Evolutionary conservation across 1,284 basidiomycete genomes (phyloP), one percentile per base, ranked within the genome.

Genomic region (Ustanciosporium gigantosporum): DNA sequence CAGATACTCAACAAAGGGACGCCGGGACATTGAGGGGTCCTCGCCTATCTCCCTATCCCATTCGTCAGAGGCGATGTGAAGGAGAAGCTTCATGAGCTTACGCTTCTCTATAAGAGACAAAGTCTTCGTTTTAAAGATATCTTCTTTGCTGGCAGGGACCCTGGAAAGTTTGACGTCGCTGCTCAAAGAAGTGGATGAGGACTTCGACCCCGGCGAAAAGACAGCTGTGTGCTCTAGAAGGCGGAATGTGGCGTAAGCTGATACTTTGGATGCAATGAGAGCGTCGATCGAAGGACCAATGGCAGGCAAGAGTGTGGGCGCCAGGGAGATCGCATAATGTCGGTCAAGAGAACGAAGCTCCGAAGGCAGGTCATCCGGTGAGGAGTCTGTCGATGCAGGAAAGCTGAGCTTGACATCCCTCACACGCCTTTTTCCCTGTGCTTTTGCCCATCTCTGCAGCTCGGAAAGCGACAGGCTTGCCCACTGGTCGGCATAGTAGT

Each of bases 81-180:
- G 83, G 25, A 98, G 80, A 66, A 95, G 90, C 60, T 93, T 90
- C 89, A 97, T 97, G 29, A 98, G 81, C 29, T 88, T 83, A 32
- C 93, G 82, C 80, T 97, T 98, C 56, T 94, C 90, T 25, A 93
- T 78, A 5, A 97, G 82, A 3, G 83, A 83, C 13, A 96, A 83
- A 4, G 82, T 82, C 73, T 86, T 87, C 79, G 86, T 87, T 79
- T 89, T 91, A 83, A 98, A 96, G 19, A 98, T 85, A 55, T 91
- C 89, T 78, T 94, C 91, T 77, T 96, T 97, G 80, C 86, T 89
- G 22, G 87, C 86, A 0, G 94, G 94, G 0, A 97, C 93, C 23
- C 61, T 43, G 13, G 56, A 49, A 14, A 68, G 32, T 23, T 21
- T 22, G 20, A 6, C 15, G n/a, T 41, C 11, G 25, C 16, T 7